A percentile compares a stretch with the other conserved stretches of the same genome.
Conservation (phyloP, 1,139 yeast species). For the Kluyveromyces marxianus region DNA sequence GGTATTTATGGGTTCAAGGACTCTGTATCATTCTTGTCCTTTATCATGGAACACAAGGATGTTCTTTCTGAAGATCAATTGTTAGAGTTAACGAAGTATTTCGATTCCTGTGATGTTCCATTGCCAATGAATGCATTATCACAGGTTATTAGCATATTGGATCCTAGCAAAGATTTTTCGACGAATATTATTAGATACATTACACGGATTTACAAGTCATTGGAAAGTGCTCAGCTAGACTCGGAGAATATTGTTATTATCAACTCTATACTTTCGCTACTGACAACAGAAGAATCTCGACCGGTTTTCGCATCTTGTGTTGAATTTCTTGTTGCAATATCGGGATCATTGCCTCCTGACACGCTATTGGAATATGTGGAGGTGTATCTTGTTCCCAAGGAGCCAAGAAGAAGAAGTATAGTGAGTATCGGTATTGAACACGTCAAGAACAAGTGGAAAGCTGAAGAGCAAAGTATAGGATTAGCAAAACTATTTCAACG, state of each 20-base stretch:
- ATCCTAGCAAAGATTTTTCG: neutral
- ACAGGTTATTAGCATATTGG: neutral
- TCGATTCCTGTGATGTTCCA: neutral
- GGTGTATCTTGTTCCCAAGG: constrained; percentile 11
- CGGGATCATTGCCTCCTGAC: neutral
- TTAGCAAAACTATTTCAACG: constrained; percentile 33
- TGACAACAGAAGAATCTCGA: neutral
- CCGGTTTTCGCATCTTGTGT: neutral
- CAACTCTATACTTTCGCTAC: neutral
- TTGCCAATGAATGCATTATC: neutral
- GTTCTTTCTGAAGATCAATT: neutral
- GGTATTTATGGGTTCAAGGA: neutral
- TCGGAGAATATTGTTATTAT: neutral
- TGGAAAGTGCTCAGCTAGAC: neutral
- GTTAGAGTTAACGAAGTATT: neutral
- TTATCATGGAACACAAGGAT: neutral
- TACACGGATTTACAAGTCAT: neutral
- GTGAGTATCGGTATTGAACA: constrained; percentile 12
- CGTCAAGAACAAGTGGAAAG: constrained; percentile 9
- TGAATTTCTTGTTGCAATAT: neutral
- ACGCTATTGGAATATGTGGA: neutral
- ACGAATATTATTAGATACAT: neutral
- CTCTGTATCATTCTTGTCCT: neutral
- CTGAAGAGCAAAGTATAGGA: constrained; percentile 30
- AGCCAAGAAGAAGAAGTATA: constrained; percentile 24